A percentile compares a stretch with the other conserved stretches of the same genome.
These are phyloP conservation scores for Saturnispora serradocipensis DNA, from an alignment of 805 yeast genomes.

Conservation along the genomic window DNA sequence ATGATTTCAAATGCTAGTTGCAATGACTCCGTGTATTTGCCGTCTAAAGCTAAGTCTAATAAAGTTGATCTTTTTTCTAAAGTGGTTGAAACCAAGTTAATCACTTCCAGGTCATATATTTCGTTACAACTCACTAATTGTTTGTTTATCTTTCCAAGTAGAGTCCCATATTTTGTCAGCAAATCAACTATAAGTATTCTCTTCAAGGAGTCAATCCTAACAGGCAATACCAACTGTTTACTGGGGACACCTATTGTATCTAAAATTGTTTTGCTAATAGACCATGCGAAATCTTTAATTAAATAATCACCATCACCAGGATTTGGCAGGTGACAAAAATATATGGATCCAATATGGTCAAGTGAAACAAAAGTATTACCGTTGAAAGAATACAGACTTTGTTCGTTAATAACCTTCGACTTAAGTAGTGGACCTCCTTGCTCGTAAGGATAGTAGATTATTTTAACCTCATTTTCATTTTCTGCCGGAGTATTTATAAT, in stretches of 20 bases:
- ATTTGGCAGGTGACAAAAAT: conserved; percentile 18
- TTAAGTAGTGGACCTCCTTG: conserved; percentile 16
- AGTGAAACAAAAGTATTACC: conserved; percentile 18
- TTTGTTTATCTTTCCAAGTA: neutral
- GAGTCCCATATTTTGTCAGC: conserved; percentile 4
- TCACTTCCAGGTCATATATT: neutral
- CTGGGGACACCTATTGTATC: conserved; percentile 16
- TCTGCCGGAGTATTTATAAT: neutral
- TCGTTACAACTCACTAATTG: neutral
- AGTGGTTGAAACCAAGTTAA: neutral
- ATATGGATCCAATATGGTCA: conserved; percentile 21
- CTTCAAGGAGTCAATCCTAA: conserved; percentile 18
- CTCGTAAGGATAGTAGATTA: conserved; percentile 21
- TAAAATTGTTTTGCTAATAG: conserved; percentile 18
- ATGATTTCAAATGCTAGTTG: conserved; percentile 10
- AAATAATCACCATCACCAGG: neutral
- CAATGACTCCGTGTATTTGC: conserved; percentile 1
- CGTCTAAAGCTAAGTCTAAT: neutral
- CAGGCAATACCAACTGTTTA: conserved; percentile 17
- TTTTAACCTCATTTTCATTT: conserved; percentile 5
- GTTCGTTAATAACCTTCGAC: conserved; percentile 13
- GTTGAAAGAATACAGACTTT: conserved; percentile 10
- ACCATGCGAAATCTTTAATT: conserved; percentile 19
- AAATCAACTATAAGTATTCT: conserved; percentile 12
- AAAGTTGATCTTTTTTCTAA: conserved; percentile 16